Evolutionary conservation across 768 basidiomycete genomes (phyloP), one percentile per base, ranked within the genome.

Genomic region (Heimioporus sp.): DNA sequence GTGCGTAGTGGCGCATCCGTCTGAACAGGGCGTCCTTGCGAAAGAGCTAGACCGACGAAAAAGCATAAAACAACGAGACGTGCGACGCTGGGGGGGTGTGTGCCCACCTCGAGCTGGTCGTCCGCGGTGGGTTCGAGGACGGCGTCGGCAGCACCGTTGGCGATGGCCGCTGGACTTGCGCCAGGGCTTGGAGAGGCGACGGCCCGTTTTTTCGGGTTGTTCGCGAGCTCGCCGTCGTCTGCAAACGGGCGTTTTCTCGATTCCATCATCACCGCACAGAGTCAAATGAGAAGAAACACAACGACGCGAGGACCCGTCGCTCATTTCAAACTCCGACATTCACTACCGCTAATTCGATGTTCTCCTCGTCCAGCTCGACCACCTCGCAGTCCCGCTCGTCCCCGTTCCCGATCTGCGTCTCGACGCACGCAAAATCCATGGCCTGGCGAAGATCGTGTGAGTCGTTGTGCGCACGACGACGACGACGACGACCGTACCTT

Each of bases 371-470:
- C 62, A 80, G 62, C 20, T 86, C 78, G 16, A 92, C 61, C 49
- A 98, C 80, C 70, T 99, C 93, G 66, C 96, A 98, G 69, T 99
- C 97, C 19, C 81, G 75, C 51, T 63, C 63, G 45, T 82, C 80
- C 1, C 88, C 88, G 51, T 90, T 80, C 7, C 92, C 93, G 48
- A 96, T 85, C 68, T 98, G 95, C 20, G 93, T 91, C 70, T 98
- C 96, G 10, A 98, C 82, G 63, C 96, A 98, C 10, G 90, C 78
- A 57, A 93, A 80, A 60, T 92, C 90, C 71, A 92, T 79, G 11
- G 75, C 66, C 87, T 92, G 35, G 51, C 17, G 53, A 54, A 51
- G 8, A 2, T 24, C 24, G 24, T 24, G 24, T 24, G 24, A 52
- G 10, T 70, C 32, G 69, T n/a, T n/a, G n/a, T n/a, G 61, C 55